Evolutionary conservation across 2,329 filamentous ascomycete species (phyloP), one percentile per base, ranked within the genome.

Genomic region (Alternaria arbusti): DNA sequence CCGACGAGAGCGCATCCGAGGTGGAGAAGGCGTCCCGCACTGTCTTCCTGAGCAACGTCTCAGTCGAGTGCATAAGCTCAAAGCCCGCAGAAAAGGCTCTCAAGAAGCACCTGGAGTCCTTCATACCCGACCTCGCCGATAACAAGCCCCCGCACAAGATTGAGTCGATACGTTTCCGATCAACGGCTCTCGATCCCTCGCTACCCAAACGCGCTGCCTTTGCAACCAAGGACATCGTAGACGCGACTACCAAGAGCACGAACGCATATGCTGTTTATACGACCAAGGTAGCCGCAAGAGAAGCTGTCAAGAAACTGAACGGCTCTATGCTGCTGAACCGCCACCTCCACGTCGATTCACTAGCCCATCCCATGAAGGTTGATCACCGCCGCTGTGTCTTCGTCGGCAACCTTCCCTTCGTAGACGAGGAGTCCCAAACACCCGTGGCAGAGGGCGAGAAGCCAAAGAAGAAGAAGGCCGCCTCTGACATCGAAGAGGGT

Each of bases 211-310:
- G 95, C 66, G 96, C 95, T n/a, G 92, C 96, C 23, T 98, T 89
- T 79, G 96, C 95, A 65, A 96, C 93, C 73, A 94, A 94, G 78
- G 90, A 94, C 23, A 85, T 98, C 61, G 95, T 97, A 90, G 90
- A 92, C 64, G 89, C 93, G 20, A 99, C 96, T 1, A 96, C 95
- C 1, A 93, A 92, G 74, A 96, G 92, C 66, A 94, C 94, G 63
- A 97, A 99, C 78, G 96, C 96, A 50, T 99, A 99, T 77, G 93
- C 87, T 28, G 94, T 99, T 52, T 97, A 96, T 83, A 91, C 89
- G 46, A 93, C 91, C 2, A 81, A 88, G 1, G 83, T 88, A 9
- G 93, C 92, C 4, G 94, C 93, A 12, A 89, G 93, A 58, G 88
- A 90, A 71, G 94, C 94, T 3, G 88, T 90, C 50, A 85, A 88